Base-by-base conservation (phyloP, 371 early-diverging fungal species). In the Actinomortierella wolfii region DNA sequence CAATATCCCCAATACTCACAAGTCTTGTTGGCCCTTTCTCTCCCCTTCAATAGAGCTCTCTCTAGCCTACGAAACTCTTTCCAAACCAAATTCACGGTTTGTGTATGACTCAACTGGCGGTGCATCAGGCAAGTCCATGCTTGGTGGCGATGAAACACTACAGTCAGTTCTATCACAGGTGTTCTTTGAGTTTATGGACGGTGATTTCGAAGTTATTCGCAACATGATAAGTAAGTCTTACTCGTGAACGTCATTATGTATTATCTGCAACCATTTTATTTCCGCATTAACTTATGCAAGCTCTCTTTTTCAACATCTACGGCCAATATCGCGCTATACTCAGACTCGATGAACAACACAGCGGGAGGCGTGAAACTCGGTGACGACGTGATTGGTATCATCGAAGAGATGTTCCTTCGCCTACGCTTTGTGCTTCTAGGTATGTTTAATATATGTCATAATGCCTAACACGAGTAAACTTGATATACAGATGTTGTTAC, bases 151-250 rank as follows among this genome's bases (percentile, higher is more conserved):
- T 13, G 86, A 85, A 21, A 84, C 85, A 3, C 62, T 87, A 23
- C 83, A 83, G 39, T 70, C 79, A 42, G 85, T 84, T 13, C 74
- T 87, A 46, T 81, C 83, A 34, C 87, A 86, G 59, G 87, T 84
- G 47, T 88, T 85, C 59, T 78, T 81, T 41, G 88, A 88, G 67
- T 84, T 88, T 73, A 76, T 86, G 79, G 86, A 85, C 56, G 88
- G 88, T 45, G 88, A 88, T 65, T 88, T 86, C 67, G 82, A 85
- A 56, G 83, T 81, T 20, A 81, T 88, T 60, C 76, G 83, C n/a
- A 78, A 81, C 24, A 81, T 87, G 70, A 83, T 87, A 47, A 77
- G 87, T 87, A 81, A 71, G 81, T 78, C 18, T 23, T 26, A 18
- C 41, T 20, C 11, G 29, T 50, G 44, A 40, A 21, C 20, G n/a